phyloP scores from a whole-genome alignment of 495 filamentous ascomycete species.

The Aspergillus homomorphus region DNA sequence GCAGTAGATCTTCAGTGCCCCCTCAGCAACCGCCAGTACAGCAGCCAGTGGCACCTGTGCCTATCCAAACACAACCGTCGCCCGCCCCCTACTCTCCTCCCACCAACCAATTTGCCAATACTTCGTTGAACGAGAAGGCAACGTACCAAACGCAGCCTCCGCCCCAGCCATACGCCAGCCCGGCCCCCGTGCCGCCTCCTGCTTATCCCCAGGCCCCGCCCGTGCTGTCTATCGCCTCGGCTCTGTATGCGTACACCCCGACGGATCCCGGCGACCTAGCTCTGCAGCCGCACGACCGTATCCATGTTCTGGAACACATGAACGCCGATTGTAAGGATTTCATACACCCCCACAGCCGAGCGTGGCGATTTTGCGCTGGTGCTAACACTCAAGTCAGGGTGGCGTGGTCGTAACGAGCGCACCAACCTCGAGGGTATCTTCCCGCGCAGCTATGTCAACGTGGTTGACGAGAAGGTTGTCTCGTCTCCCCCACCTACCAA shows the following conservation, averaged over 20 bases:
- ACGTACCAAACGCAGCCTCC: constrained; percentile 36
- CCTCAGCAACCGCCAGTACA: constrained; percentile 26
- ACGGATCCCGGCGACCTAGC: constrained; percentile 75
- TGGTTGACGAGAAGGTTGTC: constrained; percentile 45
- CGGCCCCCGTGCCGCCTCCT: constrained; percentile 49
- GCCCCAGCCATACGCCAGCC: constrained; percentile 42
- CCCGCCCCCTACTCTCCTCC: constrained; percentile 40
- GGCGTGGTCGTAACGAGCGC: constrained; percentile 78
- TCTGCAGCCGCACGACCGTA: constrained; percentile 69
- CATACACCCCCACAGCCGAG: not conserved
- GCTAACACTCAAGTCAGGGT: constrained; percentile 45
- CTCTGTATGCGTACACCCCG: constrained; percentile 78
- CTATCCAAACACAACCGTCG: constrained; percentile 30
- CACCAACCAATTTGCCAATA: constrained; percentile 46
- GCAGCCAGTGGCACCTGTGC: constrained; percentile 26
- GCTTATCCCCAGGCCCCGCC: constrained; percentile 53
- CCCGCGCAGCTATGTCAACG: constrained; percentile 80
- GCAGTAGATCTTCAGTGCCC: constrained; percentile 34
- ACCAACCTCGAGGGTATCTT: constrained; percentile 87
- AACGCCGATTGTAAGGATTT: constrained; percentile 77
- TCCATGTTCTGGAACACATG: constrained; percentile 84
- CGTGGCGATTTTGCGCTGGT: not conserved
- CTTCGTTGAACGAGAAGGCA: constrained; percentile 52
- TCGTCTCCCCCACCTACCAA: constrained; percentile 35
- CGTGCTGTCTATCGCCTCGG: constrained; percentile 67